Base-by-base conservation (phyloP, 2,329 filamentous ascomycete genomes). In the Penicillium sumatraense region DNA sequence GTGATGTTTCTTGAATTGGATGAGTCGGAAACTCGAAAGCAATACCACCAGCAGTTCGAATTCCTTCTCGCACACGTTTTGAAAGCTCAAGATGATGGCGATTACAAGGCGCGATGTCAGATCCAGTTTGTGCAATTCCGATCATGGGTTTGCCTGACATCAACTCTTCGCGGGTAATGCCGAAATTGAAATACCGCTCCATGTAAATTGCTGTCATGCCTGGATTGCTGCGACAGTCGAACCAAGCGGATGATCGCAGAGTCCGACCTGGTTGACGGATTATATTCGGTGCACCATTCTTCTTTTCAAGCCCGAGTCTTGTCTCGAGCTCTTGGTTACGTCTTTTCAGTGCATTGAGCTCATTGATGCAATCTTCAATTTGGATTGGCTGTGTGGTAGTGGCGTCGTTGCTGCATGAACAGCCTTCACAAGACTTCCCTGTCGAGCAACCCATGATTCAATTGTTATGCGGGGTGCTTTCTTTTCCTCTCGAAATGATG, bases 21-120 rank as follows among this genome's bases (percentile, higher is more conserved):
- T 82, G 80, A 18, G 74, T 80, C 3, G 80, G 80, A 55, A 82
- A 82, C 61, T 82, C 80, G 57, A 82, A 77, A 2, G 79, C 76
- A 59, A 82, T 79, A 26, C 75, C 80, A 2, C 80, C 80, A 2
- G 79, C 78, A 0, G 75, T 71, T 10, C 78, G 72, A 60, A 82
- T 81, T 0, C 80, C 80, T 55, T 82, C 80, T 2, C 79, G 74
- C 3, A 82, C 79, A 5, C 80, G 72, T 65, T 81, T 81, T 5
- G 77, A 77, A 26, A 82, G 69, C 53, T 80, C 75, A 38, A 81
- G 60, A 60, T 82, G 80, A 62, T 82, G 74, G 8, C 78, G 74
- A 63, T 82, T 82, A 63, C 80, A 82, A 0, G 80, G 80, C 0
- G 79, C 71, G 29, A 82, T 64, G 58, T 82, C 80, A 4, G 79